Evolutionary conservation across 176 grass and related monocot species (phyloP), one percentile per base, ranked within the genome.

Genomic region (Metroxylon sagu): DNA sequence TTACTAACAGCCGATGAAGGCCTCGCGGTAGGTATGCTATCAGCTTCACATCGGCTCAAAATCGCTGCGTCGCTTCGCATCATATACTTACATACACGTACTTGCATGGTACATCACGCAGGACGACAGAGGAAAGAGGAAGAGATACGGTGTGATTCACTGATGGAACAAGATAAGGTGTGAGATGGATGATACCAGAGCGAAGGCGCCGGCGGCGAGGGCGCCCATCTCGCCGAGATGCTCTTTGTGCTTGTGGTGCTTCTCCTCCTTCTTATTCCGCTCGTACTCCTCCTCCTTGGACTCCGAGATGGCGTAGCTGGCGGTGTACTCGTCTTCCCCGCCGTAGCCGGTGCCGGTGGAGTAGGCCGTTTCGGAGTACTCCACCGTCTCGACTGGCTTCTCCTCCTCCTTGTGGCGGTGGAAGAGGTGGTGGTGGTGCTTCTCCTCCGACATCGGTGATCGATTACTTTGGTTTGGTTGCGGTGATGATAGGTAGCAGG

Each of bases 211-310:
- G 30, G 85, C 85, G 49, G 71, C 67, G 23, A 29, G 2, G 3
- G 85, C 67, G 27, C 85, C 85, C 63, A 70, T 61, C 79, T 89
- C 85, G 25, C 90, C 85, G 65, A 83, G 70, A 76, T 86, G 90
- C 79, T 89, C 73, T 82, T 83, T 95, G 62, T 89, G 69, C 82
- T 95, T 95, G 67, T 95, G 70, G 3, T 89, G 67, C 82, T 95
- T 95, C 79, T 95, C 90, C 67, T 89, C 82, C 73, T 83, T 83
- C 62, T 54, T 52, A 76, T 80, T 65, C 28, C 27, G 67, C 18
- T 77, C 85, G 57, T 85, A 89, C 54, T 83, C 78, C 16, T 52
- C 55, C 26, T 77, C 68, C 14, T 76, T 50, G 16, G 77, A 51
- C 35, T 57, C 77, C 60, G 59, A 75, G 53, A 53, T 54, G 49